These are phyloP conservation scores for Suhomyces bribrorum DNA, from an alignment of 1,139 yeast genomes.

Conservation along the genomic window DNA sequence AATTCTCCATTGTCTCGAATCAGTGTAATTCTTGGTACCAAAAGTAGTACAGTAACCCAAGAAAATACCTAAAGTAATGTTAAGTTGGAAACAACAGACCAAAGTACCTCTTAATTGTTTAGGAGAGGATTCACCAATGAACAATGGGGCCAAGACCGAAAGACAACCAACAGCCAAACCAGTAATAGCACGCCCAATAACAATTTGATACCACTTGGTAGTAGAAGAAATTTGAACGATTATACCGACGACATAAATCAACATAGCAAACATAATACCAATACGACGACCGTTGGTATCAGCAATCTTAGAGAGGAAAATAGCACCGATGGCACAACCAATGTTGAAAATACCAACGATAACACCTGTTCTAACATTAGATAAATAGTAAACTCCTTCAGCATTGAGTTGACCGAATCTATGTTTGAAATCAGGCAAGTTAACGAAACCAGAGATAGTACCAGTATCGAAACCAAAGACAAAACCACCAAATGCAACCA, in stretches of 20 bases:
- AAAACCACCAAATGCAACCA: conserved; percentile 29
- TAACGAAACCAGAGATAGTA: conserved; percentile 34
- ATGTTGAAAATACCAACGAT: conserved; percentile 27
- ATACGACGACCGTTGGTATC: conserved; percentile 26
- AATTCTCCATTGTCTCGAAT: conserved; percentile 21
- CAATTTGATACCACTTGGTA: conserved; percentile 48
- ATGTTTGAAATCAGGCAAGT: conserved; percentile 23
- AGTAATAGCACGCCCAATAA: conserved; percentile 47
- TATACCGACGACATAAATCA: conserved; percentile 25
- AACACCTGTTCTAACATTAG: conserved; percentile 50
- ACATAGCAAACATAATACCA: conserved; percentile 25
- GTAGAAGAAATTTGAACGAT: conserved; percentile 24
- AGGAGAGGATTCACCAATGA: conserved; percentile 27
- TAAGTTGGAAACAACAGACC: conserved; percentile 28
- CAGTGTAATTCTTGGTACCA: conserved; percentile 20
- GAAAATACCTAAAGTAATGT: conserved; percentile 37
- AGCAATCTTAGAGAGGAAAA: conserved; percentile 22
- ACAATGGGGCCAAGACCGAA: conserved; percentile 26
- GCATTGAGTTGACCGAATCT: conserved; percentile 22
- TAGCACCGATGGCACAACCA: conserved; percentile 28
- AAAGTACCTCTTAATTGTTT: conserved; percentile 27
- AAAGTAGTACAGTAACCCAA: conserved; percentile 43
- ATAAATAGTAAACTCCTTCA: conserved; percentile 28
- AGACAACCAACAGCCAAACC: conserved; percentile 28
- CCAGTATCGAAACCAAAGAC: conserved; percentile 31